These are phyloP conservation scores for Coffea canephora DNA, from an alignment of 257 asterid genomes.

Conservation along the genomic window DNA sequence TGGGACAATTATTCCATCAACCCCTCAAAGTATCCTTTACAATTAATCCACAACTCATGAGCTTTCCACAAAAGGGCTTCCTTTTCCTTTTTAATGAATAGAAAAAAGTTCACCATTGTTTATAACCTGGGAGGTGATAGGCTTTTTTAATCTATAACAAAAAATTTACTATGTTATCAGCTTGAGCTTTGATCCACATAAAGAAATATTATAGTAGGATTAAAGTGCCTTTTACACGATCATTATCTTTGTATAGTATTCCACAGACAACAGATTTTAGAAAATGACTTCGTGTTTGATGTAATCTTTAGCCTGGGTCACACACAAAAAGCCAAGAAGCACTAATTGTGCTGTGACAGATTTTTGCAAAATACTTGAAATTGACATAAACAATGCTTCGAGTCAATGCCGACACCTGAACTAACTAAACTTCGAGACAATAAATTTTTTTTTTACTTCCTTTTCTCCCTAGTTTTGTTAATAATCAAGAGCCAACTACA, in stretches of 20 bases:
- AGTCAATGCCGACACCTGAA: conserved; percentile 35
- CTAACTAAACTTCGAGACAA: neutral
- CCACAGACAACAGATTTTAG: conserved; percentile 11
- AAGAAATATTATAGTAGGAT: conserved; percentile 6
- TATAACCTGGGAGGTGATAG: conserved; percentile 7
- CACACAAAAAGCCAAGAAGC: conserved; percentile 3
- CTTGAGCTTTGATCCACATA: conserved; percentile 11
- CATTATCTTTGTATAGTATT: conserved; percentile 11
- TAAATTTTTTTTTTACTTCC: neutral
- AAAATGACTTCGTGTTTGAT: conserved; percentile 16
- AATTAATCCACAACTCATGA: neutral
- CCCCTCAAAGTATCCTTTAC: conserved; percentile 6
- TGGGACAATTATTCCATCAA: conserved; percentile 46
- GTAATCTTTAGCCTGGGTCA: conserved; percentile 11
- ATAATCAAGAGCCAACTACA: neutral
- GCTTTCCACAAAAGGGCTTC: neutral
- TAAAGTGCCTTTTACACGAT: neutral
- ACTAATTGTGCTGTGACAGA: neutral
- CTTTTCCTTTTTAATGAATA: neutral
- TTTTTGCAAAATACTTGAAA: neutral
- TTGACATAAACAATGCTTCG: conserved; percentile 3
- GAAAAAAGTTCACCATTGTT: neutral
- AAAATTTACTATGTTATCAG: conserved; percentile 15
- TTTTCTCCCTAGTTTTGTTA: neutral
- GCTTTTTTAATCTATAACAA: conserved; percentile 13